Base-by-base conservation (phyloP, 2,329 filamentous ascomycete genomes). In the Verticillium zaregamsianum region DNA sequence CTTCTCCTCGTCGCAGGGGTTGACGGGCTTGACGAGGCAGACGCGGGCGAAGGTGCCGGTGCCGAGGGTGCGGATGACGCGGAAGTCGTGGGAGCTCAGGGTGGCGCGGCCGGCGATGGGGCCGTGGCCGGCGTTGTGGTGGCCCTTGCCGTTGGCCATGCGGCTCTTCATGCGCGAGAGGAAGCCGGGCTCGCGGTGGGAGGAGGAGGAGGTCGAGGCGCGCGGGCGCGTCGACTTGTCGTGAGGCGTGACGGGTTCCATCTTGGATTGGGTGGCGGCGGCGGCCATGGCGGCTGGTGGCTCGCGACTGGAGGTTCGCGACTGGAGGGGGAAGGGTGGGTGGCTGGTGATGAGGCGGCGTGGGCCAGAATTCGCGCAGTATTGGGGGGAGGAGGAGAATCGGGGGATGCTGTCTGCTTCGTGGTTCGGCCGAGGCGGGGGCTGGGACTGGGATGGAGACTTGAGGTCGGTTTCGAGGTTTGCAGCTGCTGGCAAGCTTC, bases 41-140 rank as follows among this genome's bases (percentile, higher is more conserved):
- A 95, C 91, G 66, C 91, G 84, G 66, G 91, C 91, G 79, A 95
- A 95, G 14, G 90, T 93, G 73, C 78, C 90, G 49, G 90, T 93
- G 65, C 89, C 91, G 65, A 94, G 78, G 14, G 91, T 93, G 73
- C 90, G 88, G 66, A 93, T 82, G 58, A 91, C 81, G 63, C 86
- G 81, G 72, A 93, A 93, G 77, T 93, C 89, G 63, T 82, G 77
- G 62, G 81, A 71, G 52, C 71, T 69, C 37, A 74, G 69, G 49
- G 71, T 68, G n/a, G 40, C n/a, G 60, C 64, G 61, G 25, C 15
- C 58, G 35, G 64, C 39, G 20, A 66, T 59, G 5, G 64, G 64
- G 3, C 64, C 63, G 12, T 55, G 49, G 12, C 64, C 64, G 49
- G 63, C 61, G 23, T 65, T 63, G 25, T 57, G 15, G 28, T 65